Base-by-base conservation (phyloP, 352 stramenopile genomes). In the Phytophthora gonapodyides region DNA sequence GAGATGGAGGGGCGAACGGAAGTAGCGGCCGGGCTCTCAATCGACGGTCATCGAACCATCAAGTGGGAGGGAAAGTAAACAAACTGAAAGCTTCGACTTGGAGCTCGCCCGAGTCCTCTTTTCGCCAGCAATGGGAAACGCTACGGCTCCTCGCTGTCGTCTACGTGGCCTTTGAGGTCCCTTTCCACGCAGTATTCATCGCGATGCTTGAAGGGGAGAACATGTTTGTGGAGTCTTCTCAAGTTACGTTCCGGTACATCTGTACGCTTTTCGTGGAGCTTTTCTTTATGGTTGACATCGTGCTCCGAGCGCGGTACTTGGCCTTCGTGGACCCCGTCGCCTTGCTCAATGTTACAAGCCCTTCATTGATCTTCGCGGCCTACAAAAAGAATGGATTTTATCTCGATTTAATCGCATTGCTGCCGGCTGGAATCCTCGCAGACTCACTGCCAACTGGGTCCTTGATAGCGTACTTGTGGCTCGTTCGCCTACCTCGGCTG, bases 161-260 rank as follows among this genome's bases (percentile, higher is more conserved):
- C 21, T 85, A 62, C 47, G 49, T 83, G 17, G 69, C 71, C 7
- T 82, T 88, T n/a, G 78, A 86, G 62, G 78, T 89, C 3, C 80
- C 80, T 15, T 88, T 81, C 54, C 84, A 85, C 43, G 72, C 82
- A 13, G 61, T 78, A 2, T 89, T 89, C 53, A 73, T 84, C 27
- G 75, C 71, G 0, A 85, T 82, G 36, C 11, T 37, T 16, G 49
- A 57, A 37, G 49, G 15, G 5, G 49, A 57, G 7, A 57, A 47
- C 19, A 57, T 56, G 19, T 45, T 56, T 31, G 35, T 46, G 12
- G 31, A 45, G 0, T 12, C 27, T 7, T 36, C 48, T 45, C 10
- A n/a, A 7, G 8, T 56, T 12, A 41, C n/a, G 11, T 13, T 36
- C 1, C 64, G 76, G 0, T 84, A 75, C 50, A 38, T 73, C 2